Evolutionary conservation across 345 rosid species (phyloP).

Genomic region (Eucalyptus grandis): DNA sequence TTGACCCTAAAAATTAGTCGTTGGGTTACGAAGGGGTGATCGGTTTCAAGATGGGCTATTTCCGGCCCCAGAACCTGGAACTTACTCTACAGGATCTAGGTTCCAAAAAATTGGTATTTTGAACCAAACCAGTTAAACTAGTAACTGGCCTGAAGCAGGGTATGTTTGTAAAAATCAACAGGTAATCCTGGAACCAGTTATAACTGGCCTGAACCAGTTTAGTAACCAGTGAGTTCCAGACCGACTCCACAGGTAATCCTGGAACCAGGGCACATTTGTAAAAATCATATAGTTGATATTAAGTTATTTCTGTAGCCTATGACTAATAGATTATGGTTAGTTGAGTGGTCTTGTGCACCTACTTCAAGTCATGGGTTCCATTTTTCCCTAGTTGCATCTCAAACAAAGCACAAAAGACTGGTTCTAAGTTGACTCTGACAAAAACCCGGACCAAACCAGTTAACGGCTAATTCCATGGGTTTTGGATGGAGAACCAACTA

Average conservation of each 20-base stretch:
- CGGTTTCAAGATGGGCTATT: neutral
- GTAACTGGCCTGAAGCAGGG: neutral
- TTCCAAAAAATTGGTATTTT: neutral
- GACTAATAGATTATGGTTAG: neutral
- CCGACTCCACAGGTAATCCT: neutral
- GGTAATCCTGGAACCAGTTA: neutral
- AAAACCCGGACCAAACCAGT: neutral
- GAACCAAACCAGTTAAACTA: neutral
- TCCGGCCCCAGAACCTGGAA: neutral
- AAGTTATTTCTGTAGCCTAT: neutral
- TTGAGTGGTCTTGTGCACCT: neutral
- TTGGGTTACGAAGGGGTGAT: neutral
- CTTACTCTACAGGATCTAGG: neutral
- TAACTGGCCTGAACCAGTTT: neutral
- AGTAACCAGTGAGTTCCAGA: neutral
- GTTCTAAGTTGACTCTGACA: neutral
- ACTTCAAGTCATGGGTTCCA: neutral
- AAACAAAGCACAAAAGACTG: neutral
- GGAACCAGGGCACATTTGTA: neutral
- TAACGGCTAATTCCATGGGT: neutral
- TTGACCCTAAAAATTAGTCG: neutral
- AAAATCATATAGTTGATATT: neutral
- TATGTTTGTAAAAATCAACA: no score
- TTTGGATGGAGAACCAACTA: neutral
- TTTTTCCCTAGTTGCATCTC: neutral